Evolutionary conservation across 2,329 filamentous ascomycete genomes (phyloP).

Genomic region (Xylariaceae sp.): DNA sequence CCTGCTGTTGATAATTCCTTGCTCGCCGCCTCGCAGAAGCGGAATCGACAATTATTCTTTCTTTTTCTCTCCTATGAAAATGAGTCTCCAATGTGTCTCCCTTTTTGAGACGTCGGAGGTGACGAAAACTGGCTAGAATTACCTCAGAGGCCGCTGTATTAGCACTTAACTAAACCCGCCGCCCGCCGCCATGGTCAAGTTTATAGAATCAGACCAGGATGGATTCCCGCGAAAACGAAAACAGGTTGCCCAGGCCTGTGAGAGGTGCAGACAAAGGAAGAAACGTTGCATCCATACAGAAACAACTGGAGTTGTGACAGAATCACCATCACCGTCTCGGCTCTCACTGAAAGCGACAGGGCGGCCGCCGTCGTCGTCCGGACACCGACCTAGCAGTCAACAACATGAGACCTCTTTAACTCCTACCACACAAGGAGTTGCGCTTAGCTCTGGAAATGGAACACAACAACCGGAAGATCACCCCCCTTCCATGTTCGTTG

Average conservation of each 20-base stretch:
- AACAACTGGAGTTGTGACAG: neutral
- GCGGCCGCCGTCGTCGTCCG: slow-evolving; percentile 1
- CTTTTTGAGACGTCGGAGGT: slow-evolving; percentile 12
- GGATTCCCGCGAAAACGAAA: slow-evolving; percentile 56
- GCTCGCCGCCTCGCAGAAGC: too few species aligned
- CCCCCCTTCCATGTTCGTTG: slow-evolving; percentile 46
- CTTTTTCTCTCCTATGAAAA: neutral
- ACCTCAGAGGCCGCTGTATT: slow-evolving; percentile 1
- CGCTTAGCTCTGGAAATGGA: slow-evolving; percentile 11
- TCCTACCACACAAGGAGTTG: too few species aligned
- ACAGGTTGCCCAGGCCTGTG: slow-evolving; percentile 56
- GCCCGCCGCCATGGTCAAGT: slow-evolving; percentile 43
- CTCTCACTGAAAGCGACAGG: slow-evolving; percentile 1
- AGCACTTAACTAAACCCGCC: neutral
- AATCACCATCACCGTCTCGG: slow-evolving; percentile 3
- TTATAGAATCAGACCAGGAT: slow-evolving; percentile 51
- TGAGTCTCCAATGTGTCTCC: neutral
- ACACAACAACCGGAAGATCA: slow-evolving; percentile 18
- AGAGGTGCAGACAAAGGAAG: slow-evolving; percentile 52
- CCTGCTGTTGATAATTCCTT: too few species aligned
- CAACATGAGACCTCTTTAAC: slow-evolving; percentile 12
- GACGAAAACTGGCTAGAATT: slow-evolving; percentile 10
- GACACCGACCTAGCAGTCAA: slow-evolving; percentile 1
- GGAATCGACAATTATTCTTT: too few species aligned
- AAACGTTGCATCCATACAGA: slow-evolving; percentile 26